A percentile compares a stretch with the other conserved stretches of the same genome.
These are phyloP conservation scores for Nepenthes gracilis DNA, from an alignment of 148 eudicot genomes.

Conservation along the genomic window DNA sequence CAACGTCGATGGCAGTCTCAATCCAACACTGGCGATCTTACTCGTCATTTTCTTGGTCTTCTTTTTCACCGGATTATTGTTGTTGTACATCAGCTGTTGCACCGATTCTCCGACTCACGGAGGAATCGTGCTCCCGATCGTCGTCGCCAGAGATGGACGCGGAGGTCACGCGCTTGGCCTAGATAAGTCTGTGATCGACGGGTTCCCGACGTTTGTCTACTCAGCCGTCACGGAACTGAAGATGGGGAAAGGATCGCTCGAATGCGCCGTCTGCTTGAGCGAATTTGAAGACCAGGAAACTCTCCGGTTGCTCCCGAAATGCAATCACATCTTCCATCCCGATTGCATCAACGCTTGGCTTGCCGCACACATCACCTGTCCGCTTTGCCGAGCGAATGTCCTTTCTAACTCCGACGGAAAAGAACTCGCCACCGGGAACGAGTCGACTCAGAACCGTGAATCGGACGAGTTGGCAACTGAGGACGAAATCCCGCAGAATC, in stretches of 20 bases:
- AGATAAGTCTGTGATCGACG: background rate
- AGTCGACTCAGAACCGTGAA: background rate
- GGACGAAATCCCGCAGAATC: background rate
- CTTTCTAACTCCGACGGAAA: background rate
- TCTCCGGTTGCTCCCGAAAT: background rate
- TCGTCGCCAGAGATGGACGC: background rate
- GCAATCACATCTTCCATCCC: background rate
- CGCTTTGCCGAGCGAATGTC: background rate
- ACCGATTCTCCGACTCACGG: background rate
- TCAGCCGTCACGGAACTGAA: background rate
- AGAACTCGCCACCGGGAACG: background rate
- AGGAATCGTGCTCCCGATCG: background rate
- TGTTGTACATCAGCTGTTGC: background rate
- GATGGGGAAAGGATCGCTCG: background rate
- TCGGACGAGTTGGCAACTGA: background rate
- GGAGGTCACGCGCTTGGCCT: background rate
- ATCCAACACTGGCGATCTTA: background rate
- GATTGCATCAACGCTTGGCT: background rate
- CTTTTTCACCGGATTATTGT: background rate
- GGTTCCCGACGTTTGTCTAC: background rate
- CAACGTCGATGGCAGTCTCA: too few relatives aligned
- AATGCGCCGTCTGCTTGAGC: background rate
- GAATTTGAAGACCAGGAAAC: background rate
- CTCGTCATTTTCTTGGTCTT: background rate
- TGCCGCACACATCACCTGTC: background rate